Percentiles rank a stretch among this genome's conserved stretches.
phyloP scores from a whole-genome alignment of 2,329 filamentous ascomycete genomes.

The Penicillium janthinellum region DNA sequence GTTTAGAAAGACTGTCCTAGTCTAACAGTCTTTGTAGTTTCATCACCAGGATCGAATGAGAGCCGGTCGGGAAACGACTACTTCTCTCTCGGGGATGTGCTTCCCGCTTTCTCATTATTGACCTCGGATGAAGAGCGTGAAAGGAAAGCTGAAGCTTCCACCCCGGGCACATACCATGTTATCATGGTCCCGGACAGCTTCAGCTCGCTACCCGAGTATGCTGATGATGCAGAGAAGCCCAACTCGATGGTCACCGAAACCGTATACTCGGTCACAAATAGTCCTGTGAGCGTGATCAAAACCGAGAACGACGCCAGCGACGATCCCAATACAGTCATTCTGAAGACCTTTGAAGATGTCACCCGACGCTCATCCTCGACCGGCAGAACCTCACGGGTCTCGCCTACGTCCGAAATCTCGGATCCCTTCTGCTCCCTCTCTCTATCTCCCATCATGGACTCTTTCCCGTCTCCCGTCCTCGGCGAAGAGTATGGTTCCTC shows the following conservation, averaged over 20 bases:
- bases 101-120: conserved; percentile 57
- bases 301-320: conserved; percentile 22
- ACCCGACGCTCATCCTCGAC: conserved; percentile 36
- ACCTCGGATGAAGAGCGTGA: conserved; percentile 61
- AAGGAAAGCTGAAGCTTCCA: conserved; percentile 54
- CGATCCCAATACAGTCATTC: conserved; percentile 54
- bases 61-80: conserved; percentile 27
- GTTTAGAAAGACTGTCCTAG: conserved; percentile 1
- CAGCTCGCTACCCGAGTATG: conserved; percentile 54
- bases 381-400: conserved; percentile 34
- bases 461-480: conserved; percentile 26
- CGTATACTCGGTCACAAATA: conserved; percentile 31
- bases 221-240: conserved; percentile 36
- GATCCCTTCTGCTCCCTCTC: conserved; percentile 30
- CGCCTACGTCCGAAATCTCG: conserved; percentile 39
- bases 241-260: conserved; percentile 21
- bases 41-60: conserved; percentile 32
- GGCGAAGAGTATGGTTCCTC: conserved; percentile 25
- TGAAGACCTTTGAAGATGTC: conserved; percentile 54
- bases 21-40: conserved; percentile 29
- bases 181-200: conserved; percentile 59
- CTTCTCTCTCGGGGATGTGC: conserved; percentile 45
- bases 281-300: conserved; percentile 31
- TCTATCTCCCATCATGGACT: conserved; percentile 29
- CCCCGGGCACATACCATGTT: conserved; percentile 59